Evolutionary conservation across 2,329 filamentous ascomycete genomes (phyloP), one percentile per base, ranked within the genome.

Genomic region (Fusarium guadeloupense): DNA sequence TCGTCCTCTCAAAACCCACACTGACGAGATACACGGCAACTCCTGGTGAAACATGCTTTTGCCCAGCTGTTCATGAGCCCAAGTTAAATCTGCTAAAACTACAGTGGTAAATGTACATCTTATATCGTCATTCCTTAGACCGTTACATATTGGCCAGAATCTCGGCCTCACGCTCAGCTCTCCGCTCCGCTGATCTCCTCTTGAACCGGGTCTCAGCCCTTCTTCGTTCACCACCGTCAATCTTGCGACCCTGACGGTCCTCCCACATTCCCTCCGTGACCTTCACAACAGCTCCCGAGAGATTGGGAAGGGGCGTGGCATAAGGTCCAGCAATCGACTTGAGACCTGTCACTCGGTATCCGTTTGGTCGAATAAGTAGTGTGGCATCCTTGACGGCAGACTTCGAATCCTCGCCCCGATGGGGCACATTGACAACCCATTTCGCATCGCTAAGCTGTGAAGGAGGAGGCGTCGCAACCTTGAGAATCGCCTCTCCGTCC

Each of bases 221-320:
- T 77, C 95, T 86, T 75, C 95, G 88, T 83, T 99, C 95, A 82
- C 95, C 95, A 72, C 95, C 95, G 77, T 98, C 93, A 66, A 99
- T 89, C 88, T 98, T 98, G 71, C 87, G 87, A 23, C 95, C 94
- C 70, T 89, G 85, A 74, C 85, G 89, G 70, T 93, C 83, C 80
- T 98, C 94, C 95, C 94, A 98, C 81, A 98, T 89, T 9, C 94
- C 93, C 75, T 97, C 93, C 52, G 88, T 86, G 19, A 91, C 83
- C 62, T 83, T 81, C 66, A 98, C 82, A 45, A 83, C 81, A 10
- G 89, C 91, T 9, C 86, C 87, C 34, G 80, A 78, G 1, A 85
- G 83, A 1, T 85, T 85, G 75, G 90, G 88, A 23, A 93, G 72
- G 5, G 87, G 86, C 72, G 89, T 80, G 6, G 93, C 85, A 69